Conservation (phyloP, 306 rosid genomes). For the Citrullus amarus region DNA sequence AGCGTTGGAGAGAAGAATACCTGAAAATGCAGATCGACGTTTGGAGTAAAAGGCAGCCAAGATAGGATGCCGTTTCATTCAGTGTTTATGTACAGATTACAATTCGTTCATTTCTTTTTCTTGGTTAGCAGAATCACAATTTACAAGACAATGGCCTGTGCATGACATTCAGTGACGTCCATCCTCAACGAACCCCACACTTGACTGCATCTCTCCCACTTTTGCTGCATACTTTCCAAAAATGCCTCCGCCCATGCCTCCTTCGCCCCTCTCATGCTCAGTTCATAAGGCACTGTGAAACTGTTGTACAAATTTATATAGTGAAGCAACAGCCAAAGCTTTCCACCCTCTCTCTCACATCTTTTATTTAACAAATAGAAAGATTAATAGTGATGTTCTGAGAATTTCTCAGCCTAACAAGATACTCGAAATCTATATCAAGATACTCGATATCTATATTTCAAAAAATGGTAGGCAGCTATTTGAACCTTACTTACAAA, state of each 20-base stretch:
- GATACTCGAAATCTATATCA: neutral
- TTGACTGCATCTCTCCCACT: slow-evolving; percentile 55
- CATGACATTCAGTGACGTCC: slow-evolving; percentile 60
- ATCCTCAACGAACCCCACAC: slow-evolving; percentile 58
- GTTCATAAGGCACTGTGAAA: slow-evolving; percentile 68
- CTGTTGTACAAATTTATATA: slow-evolving; percentile 25
- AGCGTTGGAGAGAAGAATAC: neutral
- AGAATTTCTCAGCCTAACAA: neutral
- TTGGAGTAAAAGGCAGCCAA: neutral
- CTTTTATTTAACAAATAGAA: no score
- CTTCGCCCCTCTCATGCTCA: slow-evolving; percentile 60
- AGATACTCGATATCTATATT: neutral
- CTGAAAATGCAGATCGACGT: neutral
- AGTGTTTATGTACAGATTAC: neutral
- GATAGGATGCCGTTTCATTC: neutral
- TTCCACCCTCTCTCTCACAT: no score
- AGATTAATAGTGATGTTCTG: no score
- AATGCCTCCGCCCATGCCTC: slow-evolving; percentile 66
- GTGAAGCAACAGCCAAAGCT: no score
- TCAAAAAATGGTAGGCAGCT: neutral
- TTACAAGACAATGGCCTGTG: slow-evolving; percentile 70
- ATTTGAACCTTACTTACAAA: neutral
- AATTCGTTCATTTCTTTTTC: neutral
- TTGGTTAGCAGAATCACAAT: neutral
- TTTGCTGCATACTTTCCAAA: slow-evolving; percentile 43